Base-by-base conservation (phyloP, 2,329 filamentous ascomycete genomes). In the Fusarium coffeatum region DNA sequence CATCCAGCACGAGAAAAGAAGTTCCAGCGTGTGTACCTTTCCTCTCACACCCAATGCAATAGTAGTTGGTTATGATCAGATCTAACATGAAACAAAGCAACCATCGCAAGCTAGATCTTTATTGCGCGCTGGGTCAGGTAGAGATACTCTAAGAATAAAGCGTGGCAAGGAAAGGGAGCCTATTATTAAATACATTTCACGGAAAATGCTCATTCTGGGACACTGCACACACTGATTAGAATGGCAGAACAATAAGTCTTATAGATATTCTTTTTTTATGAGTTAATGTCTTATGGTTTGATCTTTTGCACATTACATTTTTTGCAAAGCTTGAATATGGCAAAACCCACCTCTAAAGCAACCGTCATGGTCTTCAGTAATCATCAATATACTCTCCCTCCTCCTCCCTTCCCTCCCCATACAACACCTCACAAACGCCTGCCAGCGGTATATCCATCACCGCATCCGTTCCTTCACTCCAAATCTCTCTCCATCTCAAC, bases 371-470 rank as follows among this genome's bases (percentile, higher is more conserved):
- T 60, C 43, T 10, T n/a, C 42, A 28, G n/a, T 66, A 48, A 37
- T 69, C 57, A n/a, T 69, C 57, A 10, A 57, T 50, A 27, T 73
- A 55, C 15, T 45, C 49, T 2, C 76, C 72, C 12, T 76, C 69
- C 5, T 76, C 74, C 18, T 78, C 79, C 61, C 72, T 82, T 67
- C 75, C 82, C 78, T 88, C 87, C 0, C 93, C 94, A 80, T 98
- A 99, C 23, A 99, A 78, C 34, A 99, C 90, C 82, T 99, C 94
- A 77, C 95, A 98, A 3, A 98, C 95, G 1, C 95, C 96, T 12
- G 94, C 94, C 71, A 98, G 87, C 10, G 96, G 96, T 50, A 99
- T 91, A 82, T 99, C 96, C 92, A 99, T 92, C 10, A 98, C 96
- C 2, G 94, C 96, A 84, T 99, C 96, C 0, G 96, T 99, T 20